Conservation (phyloP, 1,284 basidiomycete genomes). For the Apiotrichum brassicae region DNA sequence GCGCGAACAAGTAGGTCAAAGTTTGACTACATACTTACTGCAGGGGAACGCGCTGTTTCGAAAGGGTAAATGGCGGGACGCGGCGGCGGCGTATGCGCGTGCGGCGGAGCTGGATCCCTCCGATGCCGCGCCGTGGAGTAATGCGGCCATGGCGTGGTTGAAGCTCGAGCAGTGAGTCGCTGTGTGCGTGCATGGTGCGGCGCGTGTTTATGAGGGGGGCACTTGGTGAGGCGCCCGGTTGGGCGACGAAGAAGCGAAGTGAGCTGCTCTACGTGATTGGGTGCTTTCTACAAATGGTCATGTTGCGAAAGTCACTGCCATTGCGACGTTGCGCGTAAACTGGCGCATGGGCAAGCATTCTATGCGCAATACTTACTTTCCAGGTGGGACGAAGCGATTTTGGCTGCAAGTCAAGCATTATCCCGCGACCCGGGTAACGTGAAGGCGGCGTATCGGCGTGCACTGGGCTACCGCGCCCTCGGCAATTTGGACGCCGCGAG, state of each 20-base stretch:
- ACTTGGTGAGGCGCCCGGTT: too few species aligned
- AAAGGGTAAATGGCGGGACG: conserved; percentile 42
- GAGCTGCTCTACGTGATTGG: too few species aligned
- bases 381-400: conserved; percentile 39
- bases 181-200: too few species aligned
- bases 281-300: too few species aligned
- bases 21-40: too few species aligned
- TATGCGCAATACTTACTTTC: too few species aligned
- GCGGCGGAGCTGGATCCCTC: conserved; percentile 30
- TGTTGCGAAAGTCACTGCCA: too few species aligned
- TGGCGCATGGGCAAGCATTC: too few species aligned
- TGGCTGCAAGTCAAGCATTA: conserved; percentile 40
- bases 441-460: conserved; percentile 44
- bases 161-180: conserved; percentile 43
- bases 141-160: conserved; percentile 44
- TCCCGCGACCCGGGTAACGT: conserved; percentile 23
- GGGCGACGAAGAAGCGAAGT: too few species aligned
- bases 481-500: conserved; percentile 22
- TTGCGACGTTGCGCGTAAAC: too few species aligned
- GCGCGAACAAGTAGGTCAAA: conserved; percentile 16
- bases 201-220: too few species aligned
- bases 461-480: conserved; percentile 34
- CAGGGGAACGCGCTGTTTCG: conserved; percentile 45
- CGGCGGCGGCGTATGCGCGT: conserved; percentile 37
- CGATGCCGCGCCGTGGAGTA: conserved; percentile 36